Evolutionary conservation across 1,284 basidiomycete species (phyloP).

Genomic region (Phlebopus sp.): DNA sequence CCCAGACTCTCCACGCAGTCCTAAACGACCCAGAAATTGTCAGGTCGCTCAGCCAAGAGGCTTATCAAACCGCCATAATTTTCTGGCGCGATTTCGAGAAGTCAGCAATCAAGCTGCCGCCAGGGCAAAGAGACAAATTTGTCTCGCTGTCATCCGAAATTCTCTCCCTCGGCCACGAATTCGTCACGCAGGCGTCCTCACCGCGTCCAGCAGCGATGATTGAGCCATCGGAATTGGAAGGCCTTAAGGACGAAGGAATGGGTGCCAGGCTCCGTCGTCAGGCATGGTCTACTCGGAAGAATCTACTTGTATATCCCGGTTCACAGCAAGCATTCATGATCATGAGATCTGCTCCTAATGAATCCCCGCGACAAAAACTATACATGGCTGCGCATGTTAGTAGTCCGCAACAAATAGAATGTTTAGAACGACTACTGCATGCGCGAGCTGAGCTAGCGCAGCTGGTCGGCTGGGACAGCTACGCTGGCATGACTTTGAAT

Average conservation of each 20-base stretch:
- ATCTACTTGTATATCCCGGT: constrained; percentile 76
- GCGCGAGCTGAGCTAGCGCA: constrained; percentile 77
- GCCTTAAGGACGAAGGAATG: constrained; percentile 68
- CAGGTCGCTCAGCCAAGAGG: constrained; percentile 62
- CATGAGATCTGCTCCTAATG: constrained; percentile 79
- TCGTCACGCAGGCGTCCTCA: constrained; percentile 66
- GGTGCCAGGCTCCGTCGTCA: constrained; percentile 67
- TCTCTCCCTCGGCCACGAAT: constrained; percentile 83
- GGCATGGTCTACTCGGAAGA: constrained; percentile 69
- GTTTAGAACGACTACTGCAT: constrained; percentile 73
- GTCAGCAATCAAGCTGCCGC: constrained; percentile 90
- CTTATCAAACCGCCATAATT: constrained; percentile 83
- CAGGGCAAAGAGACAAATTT: constrained; percentile 74
- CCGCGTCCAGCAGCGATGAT: constrained; percentile 65
- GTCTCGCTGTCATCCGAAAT: constrained; percentile 92
- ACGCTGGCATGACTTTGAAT: constrained; percentile 77
- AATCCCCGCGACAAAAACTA: constrained; percentile 77
- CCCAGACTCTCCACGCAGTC: constrained; percentile 62
- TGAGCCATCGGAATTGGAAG: constrained; percentile 61
- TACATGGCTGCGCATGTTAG: constrained; percentile 77
- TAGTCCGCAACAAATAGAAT: constrained; percentile 64
- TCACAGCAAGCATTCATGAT: constrained; percentile 92
- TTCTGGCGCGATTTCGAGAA: constrained; percentile 98
- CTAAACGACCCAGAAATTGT: constrained; percentile 61
- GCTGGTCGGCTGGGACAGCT: constrained; percentile 80